Percentiles rank a stretch among this genome's conserved stretches.
Evolutionary conservation across 495 filamentous ascomycete genomes (phyloP).

Genomic region (Acidiella bohemica): DNA sequence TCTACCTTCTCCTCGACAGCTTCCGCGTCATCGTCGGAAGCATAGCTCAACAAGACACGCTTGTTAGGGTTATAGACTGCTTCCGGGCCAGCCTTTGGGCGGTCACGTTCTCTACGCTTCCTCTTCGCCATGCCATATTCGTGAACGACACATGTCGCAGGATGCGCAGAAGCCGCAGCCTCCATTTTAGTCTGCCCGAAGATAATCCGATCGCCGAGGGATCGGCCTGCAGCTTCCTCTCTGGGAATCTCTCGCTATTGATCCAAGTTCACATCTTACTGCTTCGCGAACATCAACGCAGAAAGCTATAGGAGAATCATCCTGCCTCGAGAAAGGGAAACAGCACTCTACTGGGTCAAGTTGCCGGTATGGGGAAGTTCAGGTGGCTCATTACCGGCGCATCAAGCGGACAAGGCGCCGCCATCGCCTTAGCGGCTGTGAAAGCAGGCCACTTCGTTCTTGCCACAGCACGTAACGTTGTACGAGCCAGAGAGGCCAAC

Average conservation of each 20-base stretch:
- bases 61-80: constrained; percentile 15
- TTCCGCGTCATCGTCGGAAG: constrained; percentile 7
- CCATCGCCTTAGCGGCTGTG: constrained; percentile 9
- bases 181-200: no score
- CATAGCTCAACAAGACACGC: constrained; percentile 16
- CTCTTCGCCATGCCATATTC: constrained; percentile 11
- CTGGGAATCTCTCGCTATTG: no score
- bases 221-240: neutral
- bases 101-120: constrained; percentile 12
- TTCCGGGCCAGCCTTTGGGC: constrained; percentile 5
- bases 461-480: constrained; percentile 11
- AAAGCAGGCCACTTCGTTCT: constrained; percentile 7
- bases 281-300: no score
- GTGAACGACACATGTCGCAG: no score
- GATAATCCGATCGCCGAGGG: no score
- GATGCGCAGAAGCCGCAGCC: no score
- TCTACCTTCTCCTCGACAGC: no score
- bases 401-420: constrained; percentile 9
- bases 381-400: constrained; percentile 14
- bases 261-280: no score
- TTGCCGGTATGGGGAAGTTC: neutral
- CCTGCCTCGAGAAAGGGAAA: no score
- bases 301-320: no score
- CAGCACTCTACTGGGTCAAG: no score
- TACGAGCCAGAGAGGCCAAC: neutral